Base-by-base conservation (phyloP, 225 moss, liverwort and hornwort species). In the Asterella californica region DNA sequence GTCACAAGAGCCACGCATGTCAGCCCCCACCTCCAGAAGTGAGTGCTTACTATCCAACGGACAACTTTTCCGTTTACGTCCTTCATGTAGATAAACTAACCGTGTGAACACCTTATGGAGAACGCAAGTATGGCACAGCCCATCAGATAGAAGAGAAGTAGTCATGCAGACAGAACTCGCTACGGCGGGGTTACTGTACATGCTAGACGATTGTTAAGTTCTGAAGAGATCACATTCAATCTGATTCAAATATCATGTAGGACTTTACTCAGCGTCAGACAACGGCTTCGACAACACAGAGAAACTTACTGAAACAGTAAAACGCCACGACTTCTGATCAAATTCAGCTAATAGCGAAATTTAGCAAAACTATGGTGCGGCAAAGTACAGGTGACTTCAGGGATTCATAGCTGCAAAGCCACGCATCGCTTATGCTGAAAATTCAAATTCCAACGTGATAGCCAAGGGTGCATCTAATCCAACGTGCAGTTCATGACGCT, bases 1-100 rank as follows among this genome's bases (percentile, higher is more conserved):
- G 38, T n/a, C 24, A 76, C 52, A 72, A 11, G 63, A 72, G 53
- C 59, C 63, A 54, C 18, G 54, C 55, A 67, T 53, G 60, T 81
- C 66, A 15, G 37, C 75, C 25, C 59, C 34, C 9, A 33, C 45
- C 25, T 25, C 36, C 57, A 76, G 8, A 37, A 52, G 33, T 73
- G 29, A 7, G 50, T 74, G 29, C 53, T 52, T 74, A 33, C 53
- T 32, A 53, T 17, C 17, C 52, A 15, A 15, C 21, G 27, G n/a
- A 52, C 27, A 29, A 53, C 64, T 53, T 1, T 6, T 6, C 3
- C 27, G 46, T 46, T 48, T 25, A 71, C 27, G 24, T 25, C 27
- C 25, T 10, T 73, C 25, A 70, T 6, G 45, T 42, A 24, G 18
- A 45, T 42, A 18, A 25, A 25, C 46, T 71, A 11, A 10, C 10